Evolutionary conservation across 192 early-diverging fungal species (phyloP), one percentile per base, ranked within the genome.

Genomic region (Coemansia sp.): DNA sequence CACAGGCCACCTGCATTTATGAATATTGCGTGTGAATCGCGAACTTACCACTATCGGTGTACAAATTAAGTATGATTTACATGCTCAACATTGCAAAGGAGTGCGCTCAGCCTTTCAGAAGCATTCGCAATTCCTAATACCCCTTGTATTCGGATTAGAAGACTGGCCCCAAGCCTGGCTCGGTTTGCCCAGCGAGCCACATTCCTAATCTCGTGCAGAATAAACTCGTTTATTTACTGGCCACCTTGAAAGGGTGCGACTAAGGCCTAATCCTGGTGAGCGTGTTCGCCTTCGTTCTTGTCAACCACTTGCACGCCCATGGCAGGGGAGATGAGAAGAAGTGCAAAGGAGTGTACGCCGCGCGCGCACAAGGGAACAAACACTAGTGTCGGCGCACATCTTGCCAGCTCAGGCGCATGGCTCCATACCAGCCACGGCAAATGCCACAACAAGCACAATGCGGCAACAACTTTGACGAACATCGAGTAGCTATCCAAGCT

Each of bases 401-500:
- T n/a, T 24, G 62, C 27, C 40, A 48, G 62, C 21, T 21, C 3
- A 10, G 38, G 62, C n/a, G 56, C 34, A 42, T 71, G 57, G 34
- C 33, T 48, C 68, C 53, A 55, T 33, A 65, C 3, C 41, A 65
- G 24, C 70, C 70, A 72, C 9, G 70, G 70, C 24, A 72, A 18
- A 37, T 62, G 58, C 35, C 56, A 61, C 22, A 65, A 24, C 46
- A 60, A 27, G 50, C 35, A 48, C 15, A 72, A 48, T 0, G 35
- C 54, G 8, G 63, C 63, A 2, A 40, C 21, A 17, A 15, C 36
- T 15, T 40, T 17, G 18, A 63, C 35, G 35, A 72, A 72, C 15
- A 44, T 29, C 21, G 27, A 44, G 46, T 66, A 72, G 37, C 50
- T 26, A 26, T 39, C 59, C 24, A 57, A 37, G 43, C 46, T 34